phyloP scores from a whole-genome alignment of 2,329 filamentous ascomycete species.

The Dothideomycetes sp. region DNA sequence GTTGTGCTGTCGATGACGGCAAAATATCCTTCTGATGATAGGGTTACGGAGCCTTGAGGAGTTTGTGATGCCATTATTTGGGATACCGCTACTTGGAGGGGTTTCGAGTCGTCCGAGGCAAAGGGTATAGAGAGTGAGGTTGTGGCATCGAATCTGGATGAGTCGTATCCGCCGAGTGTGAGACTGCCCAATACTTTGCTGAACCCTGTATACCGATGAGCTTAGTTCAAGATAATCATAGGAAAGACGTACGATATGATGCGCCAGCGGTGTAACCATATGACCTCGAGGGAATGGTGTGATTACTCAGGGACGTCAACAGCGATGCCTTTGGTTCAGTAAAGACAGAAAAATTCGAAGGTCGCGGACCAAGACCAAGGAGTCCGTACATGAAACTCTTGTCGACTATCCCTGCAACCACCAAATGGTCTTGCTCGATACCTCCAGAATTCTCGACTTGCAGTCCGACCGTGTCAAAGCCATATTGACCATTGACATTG shows the following conservation, averaged over 20 bases:
- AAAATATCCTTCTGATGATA: conserved; percentile 33
- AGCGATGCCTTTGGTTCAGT: conserved; percentile 26
- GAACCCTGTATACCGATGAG: conserved; percentile 27
- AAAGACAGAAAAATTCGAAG: conserved; percentile 32
- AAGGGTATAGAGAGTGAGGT: conserved; percentile 54
- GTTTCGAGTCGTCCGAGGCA: conserved; percentile 45
- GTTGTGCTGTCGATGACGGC: conserved; percentile 35
- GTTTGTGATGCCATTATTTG: conserved; percentile 27
- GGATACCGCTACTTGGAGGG: conserved; percentile 51
- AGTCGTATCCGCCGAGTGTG: conserved; percentile 63
- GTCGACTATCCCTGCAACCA: conserved; percentile 29
- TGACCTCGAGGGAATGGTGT: conserved; percentile 28
- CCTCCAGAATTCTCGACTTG: conserved; percentile 20
- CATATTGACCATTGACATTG: conserved; percentile 26
- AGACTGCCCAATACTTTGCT: conserved; percentile 37
- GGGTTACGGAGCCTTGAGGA: conserved; percentile 26
- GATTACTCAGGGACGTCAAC: conserved; percentile 23
- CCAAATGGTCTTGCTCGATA: conserved; percentile 24
- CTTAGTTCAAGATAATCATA: neutral
- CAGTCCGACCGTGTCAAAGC: conserved; percentile 28
- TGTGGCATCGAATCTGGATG: conserved; percentile 49
- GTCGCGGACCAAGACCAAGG: conserved; percentile 29
- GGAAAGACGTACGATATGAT: conserved; percentile 15
- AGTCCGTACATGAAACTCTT: conserved; percentile 31
- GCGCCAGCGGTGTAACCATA: conserved; percentile 36